These are phyloP conservation scores for Fraxinus floribunda DNA, from an alignment of 305 asterid species.

Conservation along the genomic window DNA sequence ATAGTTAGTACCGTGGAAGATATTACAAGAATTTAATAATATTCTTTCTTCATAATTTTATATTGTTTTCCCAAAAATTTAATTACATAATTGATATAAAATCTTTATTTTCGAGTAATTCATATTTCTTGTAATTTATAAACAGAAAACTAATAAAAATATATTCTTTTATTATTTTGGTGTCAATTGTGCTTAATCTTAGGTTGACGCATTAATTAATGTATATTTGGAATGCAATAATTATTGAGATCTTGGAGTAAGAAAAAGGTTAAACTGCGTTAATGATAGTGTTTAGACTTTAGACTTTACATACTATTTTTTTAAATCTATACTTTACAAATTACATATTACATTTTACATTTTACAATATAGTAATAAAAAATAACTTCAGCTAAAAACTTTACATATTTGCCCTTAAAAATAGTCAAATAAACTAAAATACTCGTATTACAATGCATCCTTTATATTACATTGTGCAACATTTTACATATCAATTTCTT, in stretches of 20 bases:
- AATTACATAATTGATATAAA: not conserved
- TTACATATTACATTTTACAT: too few relatives aligned
- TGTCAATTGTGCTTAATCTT: not conserved
- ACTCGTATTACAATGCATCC: not conserved
- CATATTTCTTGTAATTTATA: not conserved
- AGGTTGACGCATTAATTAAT: not conserved
- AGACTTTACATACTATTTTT: not conserved
- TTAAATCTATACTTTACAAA: too few relatives aligned
- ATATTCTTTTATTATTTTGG: not conserved
- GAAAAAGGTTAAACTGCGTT: not conserved
- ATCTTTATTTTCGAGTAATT: not conserved
- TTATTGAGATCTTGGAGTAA: not conserved
- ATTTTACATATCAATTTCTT: not conserved
- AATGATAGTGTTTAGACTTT: not conserved
- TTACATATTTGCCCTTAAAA: not conserved
- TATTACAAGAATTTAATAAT: not conserved
- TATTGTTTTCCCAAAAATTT: too few relatives aligned
- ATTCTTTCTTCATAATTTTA: too few relatives aligned
- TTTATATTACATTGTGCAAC: not conserved
- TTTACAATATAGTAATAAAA: too few relatives aligned
- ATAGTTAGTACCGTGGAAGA: not conserved
- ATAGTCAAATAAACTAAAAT: not conserved
- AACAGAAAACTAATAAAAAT: not conserved
- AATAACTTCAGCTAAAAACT: not conserved
- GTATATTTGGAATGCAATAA: not conserved